phyloP scores from a whole-genome alignment of 2,329 filamentous ascomycete genomes.

The Phialemoniopsis sp. region DNA sequence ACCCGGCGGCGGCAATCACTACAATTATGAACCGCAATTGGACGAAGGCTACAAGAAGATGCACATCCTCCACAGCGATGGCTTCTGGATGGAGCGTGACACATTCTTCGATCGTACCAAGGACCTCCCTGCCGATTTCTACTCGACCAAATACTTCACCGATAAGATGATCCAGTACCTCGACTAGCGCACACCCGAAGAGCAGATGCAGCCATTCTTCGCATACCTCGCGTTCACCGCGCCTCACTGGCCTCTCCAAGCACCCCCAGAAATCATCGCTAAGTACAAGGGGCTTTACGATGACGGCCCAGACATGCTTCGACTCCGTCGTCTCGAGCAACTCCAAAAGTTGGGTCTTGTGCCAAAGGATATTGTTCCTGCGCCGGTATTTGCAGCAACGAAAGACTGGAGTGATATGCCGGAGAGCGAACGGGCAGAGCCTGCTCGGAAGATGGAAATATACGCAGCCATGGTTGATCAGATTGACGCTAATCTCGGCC shows the following conservation, averaged over 20 bases:
- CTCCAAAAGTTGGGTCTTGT: slow-evolving; percentile 55
- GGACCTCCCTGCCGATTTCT: slow-evolving; percentile 45
- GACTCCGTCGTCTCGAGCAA: slow-evolving; percentile 45
- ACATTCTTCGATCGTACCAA: slow-evolving; percentile 21
- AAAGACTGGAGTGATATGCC: slow-evolving; percentile 43
- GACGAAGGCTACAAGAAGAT: too few relatives aligned
- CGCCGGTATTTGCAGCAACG: slow-evolving; percentile 41
- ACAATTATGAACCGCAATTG: slow-evolving; percentile 40
- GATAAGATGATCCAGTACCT: slow-evolving; percentile 48
- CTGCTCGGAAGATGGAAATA: slow-evolving; percentile 53
- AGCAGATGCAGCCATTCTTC: slow-evolving; percentile 45
- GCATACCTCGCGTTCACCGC: slow-evolving; percentile 58
- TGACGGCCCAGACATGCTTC: slow-evolving; percentile 53
- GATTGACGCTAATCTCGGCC: slow-evolving; percentile 56
- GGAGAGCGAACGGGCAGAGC: slow-evolving; percentile 39
- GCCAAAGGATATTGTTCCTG: slow-evolving; percentile 42
- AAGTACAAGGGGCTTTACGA: slow-evolving; percentile 58
- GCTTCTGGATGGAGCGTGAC: slow-evolving; percentile 29
- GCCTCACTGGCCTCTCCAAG: slow-evolving; percentile 60
- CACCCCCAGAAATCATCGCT: slow-evolving; percentile 46
- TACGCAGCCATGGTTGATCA: slow-evolving; percentile 62
- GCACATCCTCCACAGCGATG: slow-evolving; percentile 28
- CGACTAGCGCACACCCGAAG: slow-evolving; percentile 34
- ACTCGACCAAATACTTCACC: slow-evolving; percentile 48
- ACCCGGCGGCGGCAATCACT: slow-evolving; percentile 55